A percentile compares a stretch with the other conserved stretches of the same genome.
These are phyloP conservation scores for Capronia epimyces DNA, from an alignment of 2,329 filamentous ascomycete species.

Conservation along the genomic window DNA sequence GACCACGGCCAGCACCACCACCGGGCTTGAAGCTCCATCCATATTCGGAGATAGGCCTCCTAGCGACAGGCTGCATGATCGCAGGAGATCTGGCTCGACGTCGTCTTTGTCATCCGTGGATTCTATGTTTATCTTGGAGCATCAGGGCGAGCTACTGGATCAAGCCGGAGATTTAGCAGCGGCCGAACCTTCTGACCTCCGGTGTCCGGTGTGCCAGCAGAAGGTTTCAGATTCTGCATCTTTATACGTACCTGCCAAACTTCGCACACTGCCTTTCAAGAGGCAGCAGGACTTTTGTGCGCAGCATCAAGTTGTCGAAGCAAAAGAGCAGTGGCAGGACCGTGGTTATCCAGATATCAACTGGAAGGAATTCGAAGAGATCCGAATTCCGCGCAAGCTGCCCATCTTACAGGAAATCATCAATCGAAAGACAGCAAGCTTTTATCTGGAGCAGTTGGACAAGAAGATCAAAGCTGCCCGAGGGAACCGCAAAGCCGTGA, in stretches of 20 bases:
- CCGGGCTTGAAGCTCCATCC: conserved; percentile 6
- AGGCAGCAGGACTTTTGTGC: conserved; percentile 26
- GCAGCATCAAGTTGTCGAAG: conserved; percentile 23
- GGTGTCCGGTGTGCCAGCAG: conserved; percentile 15
- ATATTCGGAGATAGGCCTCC: conserved; percentile 5
- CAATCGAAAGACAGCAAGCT: conserved; percentile 50
- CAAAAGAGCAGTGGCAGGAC: conserved; percentile 39
- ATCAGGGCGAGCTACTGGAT: conserved; percentile 6
- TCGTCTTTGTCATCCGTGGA: conserved; percentile 25
- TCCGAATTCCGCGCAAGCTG: conserved; percentile 49
- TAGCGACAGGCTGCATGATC: neutral
- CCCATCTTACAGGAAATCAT: conserved; percentile 55
- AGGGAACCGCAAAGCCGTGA: conserved; percentile 35
- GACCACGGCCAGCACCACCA: conserved; percentile 1
- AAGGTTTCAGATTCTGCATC: conserved; percentile 4
- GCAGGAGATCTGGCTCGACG: conserved; percentile 17
- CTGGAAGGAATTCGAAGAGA: conserved; percentile 60
- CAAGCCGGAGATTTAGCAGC: neutral
- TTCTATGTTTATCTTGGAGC: conserved; percentile 17
- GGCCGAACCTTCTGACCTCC: neutral
- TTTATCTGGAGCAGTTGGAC: conserved; percentile 57
- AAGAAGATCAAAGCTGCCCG: conserved; percentile 17
- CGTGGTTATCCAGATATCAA: conserved; percentile 65
- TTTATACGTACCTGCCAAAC: conserved; percentile 18
- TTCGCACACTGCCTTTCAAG: conserved; percentile 20